A percentile compares a stretch with the other conserved stretches of the same genome.
Evolutionary conservation across 768 basidiomycete genomes (phyloP).

Genomic region (Russula compacta): DNA sequence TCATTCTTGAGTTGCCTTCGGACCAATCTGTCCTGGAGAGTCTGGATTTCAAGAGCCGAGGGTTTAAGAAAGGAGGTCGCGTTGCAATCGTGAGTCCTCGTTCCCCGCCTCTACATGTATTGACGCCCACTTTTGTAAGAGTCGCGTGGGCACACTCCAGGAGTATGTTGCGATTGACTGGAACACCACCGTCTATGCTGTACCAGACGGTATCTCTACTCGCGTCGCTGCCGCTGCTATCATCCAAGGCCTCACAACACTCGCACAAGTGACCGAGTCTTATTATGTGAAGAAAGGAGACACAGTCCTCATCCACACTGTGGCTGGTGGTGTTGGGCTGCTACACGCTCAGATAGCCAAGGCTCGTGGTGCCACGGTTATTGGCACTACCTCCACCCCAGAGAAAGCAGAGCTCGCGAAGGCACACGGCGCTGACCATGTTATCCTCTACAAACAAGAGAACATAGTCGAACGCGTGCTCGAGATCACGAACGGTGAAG

Average conservation of each 20-base stretch:
- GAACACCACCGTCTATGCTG: conserved; percentile 42
- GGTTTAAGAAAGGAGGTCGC: conserved; percentile 57
- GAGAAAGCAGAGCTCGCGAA: conserved; percentile 80
- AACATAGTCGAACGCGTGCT: conserved; percentile 65
- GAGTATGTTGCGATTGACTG: conserved; percentile 65
- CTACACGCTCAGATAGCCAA: conserved; percentile 61
- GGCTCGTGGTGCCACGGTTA: conserved; percentile 74
- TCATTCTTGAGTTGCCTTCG: conserved; percentile 63
- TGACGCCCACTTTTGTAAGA: conserved; percentile 27
- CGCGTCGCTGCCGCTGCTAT: conserved; percentile 56
- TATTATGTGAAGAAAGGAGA: conserved; percentile 78
- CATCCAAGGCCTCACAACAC: conserved; percentile 71
- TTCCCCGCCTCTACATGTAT: not conserved
- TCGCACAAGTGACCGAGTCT: conserved; percentile 74
- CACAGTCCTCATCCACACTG: conserved; percentile 76
- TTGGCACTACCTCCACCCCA: conserved; percentile 82
- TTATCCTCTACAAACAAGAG: conserved; percentile 72
- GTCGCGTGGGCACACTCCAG: conserved; percentile 45
- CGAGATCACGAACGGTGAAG: conserved; percentile 68
- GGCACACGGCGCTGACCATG: conserved; percentile 74
- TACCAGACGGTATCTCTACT: conserved; percentile 55
- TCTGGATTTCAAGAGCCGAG: conserved; percentile 52
- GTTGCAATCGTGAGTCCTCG: conserved; percentile 53
- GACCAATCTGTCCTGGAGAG: conserved; percentile 51
- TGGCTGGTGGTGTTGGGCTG: conserved; percentile 83